These are phyloP conservation scores for Rhodotorula sp. DNA, from an alignment of 1,284 basidiomycete species.

Conservation along the genomic window DNA sequence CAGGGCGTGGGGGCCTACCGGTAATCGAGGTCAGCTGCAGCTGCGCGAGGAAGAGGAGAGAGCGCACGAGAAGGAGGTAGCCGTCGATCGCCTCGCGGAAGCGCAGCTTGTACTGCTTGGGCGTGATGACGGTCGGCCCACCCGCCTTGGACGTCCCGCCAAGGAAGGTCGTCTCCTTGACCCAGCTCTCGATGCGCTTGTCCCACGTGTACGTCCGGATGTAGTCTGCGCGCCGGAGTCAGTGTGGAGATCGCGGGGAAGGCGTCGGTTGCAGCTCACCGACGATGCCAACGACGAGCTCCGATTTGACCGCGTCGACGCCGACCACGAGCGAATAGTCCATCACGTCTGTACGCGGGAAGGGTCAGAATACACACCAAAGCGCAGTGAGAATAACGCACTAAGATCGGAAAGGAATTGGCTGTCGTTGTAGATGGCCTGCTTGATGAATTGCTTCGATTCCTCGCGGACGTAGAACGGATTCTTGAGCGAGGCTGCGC, in stretches of 20 bases:
- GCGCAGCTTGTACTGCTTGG: slow-evolving; percentile 74
- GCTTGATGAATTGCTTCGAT: slow-evolving; percentile 86
- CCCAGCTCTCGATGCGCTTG: slow-evolving; percentile 96
- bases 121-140: slow-evolving; percentile 88
- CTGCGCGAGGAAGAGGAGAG: not conserved
- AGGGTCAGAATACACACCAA: not conserved
- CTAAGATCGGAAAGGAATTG: slow-evolving; percentile 85
- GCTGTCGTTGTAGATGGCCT: slow-evolving; percentile 84
- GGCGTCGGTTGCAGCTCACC: slow-evolving; percentile 55
- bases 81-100: slow-evolving; percentile 79
- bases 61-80: slow-evolving; percentile 31
- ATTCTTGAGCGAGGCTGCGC: slow-evolving; percentile 52
- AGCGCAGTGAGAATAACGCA: not conserved
- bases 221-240: slow-evolving; percentile 66
- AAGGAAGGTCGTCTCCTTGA: slow-evolving; percentile 89
- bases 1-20: slow-evolving; percentile 25
- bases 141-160: slow-evolving; percentile 60
- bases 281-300: slow-evolving; percentile 87
- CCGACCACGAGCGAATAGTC: slow-evolving; percentile 97
- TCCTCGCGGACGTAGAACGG: slow-evolving; percentile 96
- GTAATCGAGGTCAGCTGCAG: no score
- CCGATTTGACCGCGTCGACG: slow-evolving; percentile 68
- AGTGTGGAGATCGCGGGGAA: slow-evolving; percentile 22
- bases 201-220: slow-evolving; percentile 96
- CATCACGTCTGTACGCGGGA: slow-evolving; percentile 71